Conservation (phyloP, 305 asterid species). For the Fraxinus xanthoxyloides region DNA sequence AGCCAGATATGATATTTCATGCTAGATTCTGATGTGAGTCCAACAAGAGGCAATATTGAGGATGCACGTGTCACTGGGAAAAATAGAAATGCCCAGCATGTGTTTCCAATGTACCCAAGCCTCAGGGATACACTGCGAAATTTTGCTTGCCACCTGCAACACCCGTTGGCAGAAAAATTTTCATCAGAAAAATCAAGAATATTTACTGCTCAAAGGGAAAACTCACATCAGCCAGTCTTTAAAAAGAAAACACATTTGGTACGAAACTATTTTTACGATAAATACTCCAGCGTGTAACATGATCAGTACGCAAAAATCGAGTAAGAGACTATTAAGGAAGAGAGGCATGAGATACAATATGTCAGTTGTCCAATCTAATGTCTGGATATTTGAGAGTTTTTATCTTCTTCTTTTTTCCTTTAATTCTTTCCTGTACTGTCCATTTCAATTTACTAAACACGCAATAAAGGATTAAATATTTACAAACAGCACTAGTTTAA, state of each 20-base stretch:
- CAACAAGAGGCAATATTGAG: slow-evolving; percentile 40
- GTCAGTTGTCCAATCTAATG: background rate
- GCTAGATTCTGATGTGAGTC: slow-evolving; percentile 48
- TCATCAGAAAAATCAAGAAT: background rate
- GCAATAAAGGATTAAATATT: background rate
- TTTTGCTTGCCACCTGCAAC: slow-evolving; percentile 51
- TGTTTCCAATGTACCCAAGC: slow-evolving; percentile 58
- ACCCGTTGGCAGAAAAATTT: background rate
- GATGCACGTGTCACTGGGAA: slow-evolving; percentile 46
- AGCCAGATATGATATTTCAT: slow-evolving; percentile 55
- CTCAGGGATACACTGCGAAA: slow-evolving; percentile 55
- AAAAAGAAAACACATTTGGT: background rate
- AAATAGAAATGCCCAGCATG: slow-evolving; percentile 49
- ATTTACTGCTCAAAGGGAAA: background rate
- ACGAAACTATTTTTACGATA: background rate
- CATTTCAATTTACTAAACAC: background rate
- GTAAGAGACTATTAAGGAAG: background rate
- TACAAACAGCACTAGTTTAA: background rate
- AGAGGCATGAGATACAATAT: background rate
- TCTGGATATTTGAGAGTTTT: background rate
- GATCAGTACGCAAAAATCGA: background rate
- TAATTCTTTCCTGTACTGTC: background rate
- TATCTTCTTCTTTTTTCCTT: background rate
- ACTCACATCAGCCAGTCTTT: background rate
- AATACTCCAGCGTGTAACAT: background rate